Percentiles rank a stretch among this genome's conserved stretches.
Conservation (phyloP, 441 rosid genomes). For the Gossypium davidsonii region DNA sequence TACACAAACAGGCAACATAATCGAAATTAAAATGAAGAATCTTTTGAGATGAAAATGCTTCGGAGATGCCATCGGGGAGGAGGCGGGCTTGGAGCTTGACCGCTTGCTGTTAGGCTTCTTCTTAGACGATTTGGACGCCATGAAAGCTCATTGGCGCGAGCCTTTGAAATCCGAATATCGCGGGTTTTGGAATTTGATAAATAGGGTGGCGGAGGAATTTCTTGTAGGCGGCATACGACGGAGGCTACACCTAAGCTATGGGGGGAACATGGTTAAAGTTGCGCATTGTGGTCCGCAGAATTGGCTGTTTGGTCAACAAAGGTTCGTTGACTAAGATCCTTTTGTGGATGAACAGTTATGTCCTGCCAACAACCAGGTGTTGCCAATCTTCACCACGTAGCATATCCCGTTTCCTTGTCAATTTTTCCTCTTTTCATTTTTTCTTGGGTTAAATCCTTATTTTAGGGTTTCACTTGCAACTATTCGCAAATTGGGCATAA, state of each 20-base stretch:
- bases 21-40: conserved; percentile 27
- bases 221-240: neutral
- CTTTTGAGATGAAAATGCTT: conserved; percentile 26
- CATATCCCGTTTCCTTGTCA: neutral
- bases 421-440: neutral
- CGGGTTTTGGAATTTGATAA: neutral
- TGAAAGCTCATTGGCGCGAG: neutral
- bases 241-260: neutral
- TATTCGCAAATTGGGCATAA: no score
- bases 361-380: neutral
- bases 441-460: no score
- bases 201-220: neutral
- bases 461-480: no score
- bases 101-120: conserved; percentile 20
- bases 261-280: no score
- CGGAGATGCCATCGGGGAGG: conserved; percentile 23
- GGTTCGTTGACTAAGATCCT: neutral
- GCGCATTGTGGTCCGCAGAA: neutral
- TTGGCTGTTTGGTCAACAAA: neutral
- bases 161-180: neutral
- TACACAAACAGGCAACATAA: conserved; percentile 28
- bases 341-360: neutral
- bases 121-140: conserved; percentile 11
- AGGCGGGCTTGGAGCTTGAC: conserved; percentile 12
- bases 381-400: neutral